phyloP scores from a whole-genome alignment of 1,284 basidiomycete species.

The Malassezia slooffiae region DNA sequence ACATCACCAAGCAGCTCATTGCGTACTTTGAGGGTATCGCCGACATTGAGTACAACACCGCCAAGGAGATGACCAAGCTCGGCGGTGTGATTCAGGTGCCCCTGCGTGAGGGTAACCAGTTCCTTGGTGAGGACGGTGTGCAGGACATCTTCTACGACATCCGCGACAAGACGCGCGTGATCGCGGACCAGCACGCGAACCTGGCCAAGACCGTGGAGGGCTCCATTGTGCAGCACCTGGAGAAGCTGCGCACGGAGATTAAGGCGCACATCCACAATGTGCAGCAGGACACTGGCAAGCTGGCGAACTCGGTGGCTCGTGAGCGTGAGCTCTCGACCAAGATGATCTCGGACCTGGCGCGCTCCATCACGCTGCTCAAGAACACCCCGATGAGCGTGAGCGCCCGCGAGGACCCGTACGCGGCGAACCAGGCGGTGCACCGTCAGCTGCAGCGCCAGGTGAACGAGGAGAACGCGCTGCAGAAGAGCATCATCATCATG shows the following conservation, averaged over 20 bases:
- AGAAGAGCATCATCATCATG: conserved; percentile 98
- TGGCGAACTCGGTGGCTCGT: conserved; percentile 82
- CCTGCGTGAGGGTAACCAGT: conserved; percentile 72
- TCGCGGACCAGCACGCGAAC: conserved; percentile 93
- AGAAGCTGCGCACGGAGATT: conserved; percentile 85
- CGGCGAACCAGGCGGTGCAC: conserved; percentile 65
- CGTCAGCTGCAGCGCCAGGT: conserved; percentile 80
- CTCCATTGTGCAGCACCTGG: conserved; percentile 92
- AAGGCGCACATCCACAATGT: conserved; percentile 94
- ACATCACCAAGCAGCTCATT: conserved; percentile 58
- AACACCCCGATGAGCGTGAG: conserved; percentile 84
- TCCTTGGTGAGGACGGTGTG: conserved; percentile 44
- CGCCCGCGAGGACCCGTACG: conserved; percentile 72
- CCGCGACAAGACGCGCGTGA: conserved; percentile 75
- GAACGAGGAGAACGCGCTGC: conserved; percentile 91
- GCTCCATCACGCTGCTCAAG: conserved; percentile 78
- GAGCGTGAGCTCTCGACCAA: conserved; percentile 83
- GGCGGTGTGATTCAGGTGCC: conserved; percentile 97
- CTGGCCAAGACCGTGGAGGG: conserved; percentile 91
- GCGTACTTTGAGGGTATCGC: conserved; percentile 56
- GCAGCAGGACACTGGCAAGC: conserved; percentile 94
- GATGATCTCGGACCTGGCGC: conserved; percentile 75
- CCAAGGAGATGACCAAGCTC: conserved; percentile 84
- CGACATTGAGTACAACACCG: conserved; percentile 62
- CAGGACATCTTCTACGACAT: conserved; percentile 89